Percentiles rank a stretch among this genome's conserved stretches.
Conservation (phyloP, 1,139 yeast species). For the Nadsonia commutata region DNA sequence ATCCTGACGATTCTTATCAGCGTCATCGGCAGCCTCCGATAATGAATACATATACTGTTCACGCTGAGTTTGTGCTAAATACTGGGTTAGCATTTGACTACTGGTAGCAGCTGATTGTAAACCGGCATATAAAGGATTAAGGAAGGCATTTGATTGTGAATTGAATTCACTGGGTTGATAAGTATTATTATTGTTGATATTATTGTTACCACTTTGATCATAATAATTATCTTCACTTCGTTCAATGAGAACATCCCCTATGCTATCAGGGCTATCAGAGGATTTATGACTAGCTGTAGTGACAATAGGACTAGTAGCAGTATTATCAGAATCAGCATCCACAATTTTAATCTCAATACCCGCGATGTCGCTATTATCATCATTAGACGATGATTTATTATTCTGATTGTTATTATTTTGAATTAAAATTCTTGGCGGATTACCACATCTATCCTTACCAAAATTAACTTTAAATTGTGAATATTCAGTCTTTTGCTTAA, state of each 20-base stretch:
- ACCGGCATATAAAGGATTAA: slow-evolving; percentile 3
- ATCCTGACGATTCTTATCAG: background rate
- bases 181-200: background rate
- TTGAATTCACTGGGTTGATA: slow-evolving; percentile 1
- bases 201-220: background rate
- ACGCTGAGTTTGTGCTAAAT: slow-evolving; percentile 55
- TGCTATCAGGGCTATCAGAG: background rate
- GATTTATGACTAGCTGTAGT: background rate
- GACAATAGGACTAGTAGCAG: background rate
- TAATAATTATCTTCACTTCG: background rate
- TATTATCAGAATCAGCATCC: slow-evolving; percentile 1
- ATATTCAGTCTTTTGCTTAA: slow-evolving; percentile 35
- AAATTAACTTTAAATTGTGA: slow-evolving; percentile 53
- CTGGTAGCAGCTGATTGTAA: slow-evolving; percentile 28
- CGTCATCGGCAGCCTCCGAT: slow-evolving; percentile 27
- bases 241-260: background rate
- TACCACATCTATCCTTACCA: slow-evolving; percentile 93
- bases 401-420: slow-evolving; percentile 4
- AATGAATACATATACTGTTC: slow-evolving; percentile 46
- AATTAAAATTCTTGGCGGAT: slow-evolving; percentile 34
- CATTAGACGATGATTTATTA: no score
- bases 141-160: slow-evolving; percentile 3
- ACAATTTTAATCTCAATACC: no score
- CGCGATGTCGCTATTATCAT: no score
- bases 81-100: slow-evolving; percentile 65